Evolutionary conservation across 2,329 filamentous ascomycete genomes (phyloP).

Genomic region (Samsoniella hepiali): DNA sequence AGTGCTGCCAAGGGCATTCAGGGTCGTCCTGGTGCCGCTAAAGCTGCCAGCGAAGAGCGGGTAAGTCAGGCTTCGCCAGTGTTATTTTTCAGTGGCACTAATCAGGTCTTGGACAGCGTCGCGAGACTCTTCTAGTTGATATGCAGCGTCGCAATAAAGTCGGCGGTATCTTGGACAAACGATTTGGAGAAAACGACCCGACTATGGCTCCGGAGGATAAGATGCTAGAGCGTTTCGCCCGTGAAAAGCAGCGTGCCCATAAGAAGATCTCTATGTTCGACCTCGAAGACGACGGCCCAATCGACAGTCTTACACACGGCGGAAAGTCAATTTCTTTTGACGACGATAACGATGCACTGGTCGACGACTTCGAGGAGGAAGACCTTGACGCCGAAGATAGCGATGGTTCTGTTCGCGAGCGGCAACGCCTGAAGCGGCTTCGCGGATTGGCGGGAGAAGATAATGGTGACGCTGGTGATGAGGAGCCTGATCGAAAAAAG

Average conservation of each 20-base stretch:
- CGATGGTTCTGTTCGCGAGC: slow-evolving; percentile 52
- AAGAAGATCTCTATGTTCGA: slow-evolving; percentile 83
- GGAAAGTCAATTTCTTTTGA: slow-evolving; percentile 71
- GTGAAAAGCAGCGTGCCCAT: slow-evolving; percentile 76
- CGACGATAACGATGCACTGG: slow-evolving; percentile 45
- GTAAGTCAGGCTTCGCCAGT: slow-evolving; percentile 41
- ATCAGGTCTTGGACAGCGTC: slow-evolving; percentile 49
- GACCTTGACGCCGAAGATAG: slow-evolving; percentile 64
- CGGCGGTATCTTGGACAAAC: slow-evolving; percentile 85
- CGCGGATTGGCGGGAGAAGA: slow-evolving; percentile 46
- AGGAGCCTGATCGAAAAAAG: slow-evolving; percentile 80
- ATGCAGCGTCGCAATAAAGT: slow-evolving; percentile 87
- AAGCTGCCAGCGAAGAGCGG: slow-evolving; percentile 81
- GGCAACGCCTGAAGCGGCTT: slow-evolving; percentile 54
- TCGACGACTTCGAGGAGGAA: slow-evolving; percentile 77
- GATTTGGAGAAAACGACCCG: slow-evolving; percentile 94
- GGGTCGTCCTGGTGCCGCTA: slow-evolving; percentile 78
- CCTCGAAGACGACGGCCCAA: slow-evolving; percentile 71
- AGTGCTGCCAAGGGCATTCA: slow-evolving; percentile 58
- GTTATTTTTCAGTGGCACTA: slow-evolving; percentile 14
- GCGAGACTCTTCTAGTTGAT: slow-evolving; percentile 81
- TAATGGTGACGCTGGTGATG: slow-evolving; percentile 48
- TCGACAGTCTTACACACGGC: slow-evolving; percentile 73
- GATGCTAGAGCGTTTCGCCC: slow-evolving; percentile 84
- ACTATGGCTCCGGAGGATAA: slow-evolving; percentile 91